Conservation (phyloP, 345 rosid genomes). For the Citrus reticulata region DNA sequence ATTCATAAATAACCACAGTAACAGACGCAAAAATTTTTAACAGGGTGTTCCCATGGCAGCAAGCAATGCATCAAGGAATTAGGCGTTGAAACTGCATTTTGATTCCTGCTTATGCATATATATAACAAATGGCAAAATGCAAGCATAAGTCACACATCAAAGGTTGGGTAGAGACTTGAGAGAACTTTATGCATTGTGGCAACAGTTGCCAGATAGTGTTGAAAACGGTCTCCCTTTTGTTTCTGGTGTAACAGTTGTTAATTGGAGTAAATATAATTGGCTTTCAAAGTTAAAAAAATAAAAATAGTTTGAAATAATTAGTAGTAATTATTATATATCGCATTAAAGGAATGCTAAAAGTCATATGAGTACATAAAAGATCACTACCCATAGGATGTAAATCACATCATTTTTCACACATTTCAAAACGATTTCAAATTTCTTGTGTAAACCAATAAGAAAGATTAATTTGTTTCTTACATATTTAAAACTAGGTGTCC, state of each 20-base stretch:
- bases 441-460: background rate
- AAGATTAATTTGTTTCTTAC: too few relatives aligned
- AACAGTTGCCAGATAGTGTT: background rate
- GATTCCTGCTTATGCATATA: background rate
- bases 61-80: constrained; percentile 9
- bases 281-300: background rate
- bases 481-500: too few relatives aligned
- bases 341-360: too few relatives aligned
- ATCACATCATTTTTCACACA: background rate
- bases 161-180: background rate
- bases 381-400: background rate
- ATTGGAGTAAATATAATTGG: background rate
- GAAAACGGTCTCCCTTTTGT: background rate
- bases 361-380: too few relatives aligned
- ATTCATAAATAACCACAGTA: background rate
- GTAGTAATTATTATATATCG: too few relatives aligned
- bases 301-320: too few relatives aligned
- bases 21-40: background rate
- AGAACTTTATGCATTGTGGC: background rate
- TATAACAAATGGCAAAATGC: background rate
- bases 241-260: background rate
- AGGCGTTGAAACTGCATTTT: background rate
- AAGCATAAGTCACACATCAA: background rate
- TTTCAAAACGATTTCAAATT: background rate
- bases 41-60: background rate